Base-by-base conservation (phyloP, 345 rosid species). In the Leavenworthia alabamica region DNA sequence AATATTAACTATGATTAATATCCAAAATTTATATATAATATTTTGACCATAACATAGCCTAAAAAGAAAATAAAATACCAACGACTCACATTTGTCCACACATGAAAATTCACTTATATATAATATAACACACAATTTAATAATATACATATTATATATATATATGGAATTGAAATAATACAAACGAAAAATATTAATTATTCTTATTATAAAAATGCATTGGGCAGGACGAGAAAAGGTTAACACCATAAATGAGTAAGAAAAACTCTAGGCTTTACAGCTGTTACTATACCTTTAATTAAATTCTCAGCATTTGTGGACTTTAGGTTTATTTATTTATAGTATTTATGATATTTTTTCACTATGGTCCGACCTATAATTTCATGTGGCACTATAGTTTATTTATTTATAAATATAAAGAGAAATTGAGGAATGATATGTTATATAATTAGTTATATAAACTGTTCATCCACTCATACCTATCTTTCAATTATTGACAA, bases 211-310 rank as follows among this genome's bases (percentile, higher is more conserved):
- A 45, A 53, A 70, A 70, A 64, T 64, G 62, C 60, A 49, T 71
- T 56, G 65, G 75, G 66, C 60, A 64, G 70, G 70, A 57, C 75
- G 44, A 71, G 35, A 20, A 63, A 56, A 56, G 60, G 70, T 64
- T 71, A 47, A 60, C 75, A 64, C 75, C 75, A 71, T 71, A 57
- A 71, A 71, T 71, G 75, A 56, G 66, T 57, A 37, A 50, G 58
- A 71, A 63, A 64, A 63, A 65, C 11, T 56, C 70, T 56, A 64
- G 66, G 66, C 70, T 71, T 71, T 71, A 71, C 75, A 71, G 75
- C 66, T 71, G 70, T 43, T 27, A 55, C 60, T 50, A n/a, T n/a
- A 26, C 55, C 46, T 71, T 71, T 71, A 49, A 71, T 63, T 63
- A 63, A 63, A 56, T 56, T 63, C 52, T 48, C 60, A 71, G 54